These are phyloP conservation scores for Penicillium soppii DNA, from an alignment of 495 filamentous ascomycete genomes.

Conservation along the genomic window DNA sequence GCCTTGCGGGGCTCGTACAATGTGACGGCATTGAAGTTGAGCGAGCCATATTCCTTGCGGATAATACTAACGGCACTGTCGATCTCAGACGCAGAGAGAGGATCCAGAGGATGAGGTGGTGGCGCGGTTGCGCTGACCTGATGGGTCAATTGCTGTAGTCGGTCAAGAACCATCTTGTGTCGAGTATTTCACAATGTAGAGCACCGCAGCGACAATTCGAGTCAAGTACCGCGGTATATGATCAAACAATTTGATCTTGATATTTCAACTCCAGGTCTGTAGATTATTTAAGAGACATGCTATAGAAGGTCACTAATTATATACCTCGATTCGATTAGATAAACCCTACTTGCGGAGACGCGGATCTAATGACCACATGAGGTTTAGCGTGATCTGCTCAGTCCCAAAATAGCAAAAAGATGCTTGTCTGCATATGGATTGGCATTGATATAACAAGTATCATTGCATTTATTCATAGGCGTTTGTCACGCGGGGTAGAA, in stretches of 20 bases:
- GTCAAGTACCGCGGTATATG: background rate
- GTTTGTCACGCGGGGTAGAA: too few relatives aligned
- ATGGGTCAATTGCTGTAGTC: constrained; percentile 64
- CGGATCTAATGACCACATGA: constrained; percentile 27
- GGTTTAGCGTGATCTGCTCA: constrained; percentile 19
- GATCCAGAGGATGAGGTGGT: constrained; percentile 80
- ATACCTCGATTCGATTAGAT: constrained; percentile 19
- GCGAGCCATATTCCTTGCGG: constrained; percentile 64
- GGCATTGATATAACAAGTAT: too few relatives aligned
- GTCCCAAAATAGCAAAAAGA: constrained; percentile 17
- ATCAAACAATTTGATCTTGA: background rate
- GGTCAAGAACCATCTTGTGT: constrained; percentile 60
- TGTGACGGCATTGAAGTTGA: constrained; percentile 89
- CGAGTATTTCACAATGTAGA: background rate
- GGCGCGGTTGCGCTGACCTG: constrained; percentile 58
- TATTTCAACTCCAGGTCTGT: background rate
- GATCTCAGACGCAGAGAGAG: constrained; percentile 76
- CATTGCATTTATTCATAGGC: too few relatives aligned
- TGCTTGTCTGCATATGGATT: constrained; percentile 11
- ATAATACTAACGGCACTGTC: constrained; percentile 69
- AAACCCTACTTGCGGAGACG: constrained; percentile 20
- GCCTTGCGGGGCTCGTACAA: constrained; percentile 84
- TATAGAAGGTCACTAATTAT: background rate
- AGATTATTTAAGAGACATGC: background rate
- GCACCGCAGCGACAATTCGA: background rate